Evolutionary conservation across 441 rosid genomes (phyloP).

Genomic region (Croton setiger): DNA sequence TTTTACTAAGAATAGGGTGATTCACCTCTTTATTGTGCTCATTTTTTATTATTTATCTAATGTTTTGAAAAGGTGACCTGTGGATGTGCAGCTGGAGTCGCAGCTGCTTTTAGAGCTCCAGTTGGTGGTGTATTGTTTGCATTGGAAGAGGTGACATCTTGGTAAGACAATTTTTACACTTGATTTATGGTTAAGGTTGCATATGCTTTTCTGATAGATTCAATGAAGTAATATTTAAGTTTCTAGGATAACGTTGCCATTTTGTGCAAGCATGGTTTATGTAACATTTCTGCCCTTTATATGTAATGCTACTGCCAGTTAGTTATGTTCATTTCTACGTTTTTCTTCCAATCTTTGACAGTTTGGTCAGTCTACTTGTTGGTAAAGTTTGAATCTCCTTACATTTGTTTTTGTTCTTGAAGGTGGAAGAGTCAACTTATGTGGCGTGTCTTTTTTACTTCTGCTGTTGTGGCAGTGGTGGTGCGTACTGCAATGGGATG

Average conservation of each 20-base stretch:
- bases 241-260: neutral
- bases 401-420: slow-evolving; percentile 25
- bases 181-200: neutral
- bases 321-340: slow-evolving; percentile 9
- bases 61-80: slow-evolving; percentile 88
- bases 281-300: neutral
- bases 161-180: slow-evolving; percentile 44
- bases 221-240: neutral
- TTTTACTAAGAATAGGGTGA: slow-evolving; percentile 19
- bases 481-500: slow-evolving; percentile 96
- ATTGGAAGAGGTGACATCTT: slow-evolving; percentile 95
- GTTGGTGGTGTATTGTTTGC: slow-evolving; percentile 99
- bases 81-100: slow-evolving; percentile 99
- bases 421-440: slow-evolving; percentile 99
- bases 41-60: slow-evolving; percentile 28
- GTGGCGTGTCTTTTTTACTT: slow-evolving; percentile 99
- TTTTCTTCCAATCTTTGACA: slow-evolving; percentile 7
- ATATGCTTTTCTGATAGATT: slow-evolving; percentile 6
- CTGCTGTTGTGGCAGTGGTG: slow-evolving; percentile 97
- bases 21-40: slow-evolving; percentile 25
- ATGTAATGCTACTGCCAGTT: neutral
- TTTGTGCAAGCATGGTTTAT: neutral
- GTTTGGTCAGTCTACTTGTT: neutral
- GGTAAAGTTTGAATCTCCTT: slow-evolving; percentile 12
- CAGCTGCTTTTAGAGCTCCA: slow-evolving; percentile 99